Base-by-base conservation (phyloP, 306 rosid genomes). In the Lablab purpureus region DNA sequence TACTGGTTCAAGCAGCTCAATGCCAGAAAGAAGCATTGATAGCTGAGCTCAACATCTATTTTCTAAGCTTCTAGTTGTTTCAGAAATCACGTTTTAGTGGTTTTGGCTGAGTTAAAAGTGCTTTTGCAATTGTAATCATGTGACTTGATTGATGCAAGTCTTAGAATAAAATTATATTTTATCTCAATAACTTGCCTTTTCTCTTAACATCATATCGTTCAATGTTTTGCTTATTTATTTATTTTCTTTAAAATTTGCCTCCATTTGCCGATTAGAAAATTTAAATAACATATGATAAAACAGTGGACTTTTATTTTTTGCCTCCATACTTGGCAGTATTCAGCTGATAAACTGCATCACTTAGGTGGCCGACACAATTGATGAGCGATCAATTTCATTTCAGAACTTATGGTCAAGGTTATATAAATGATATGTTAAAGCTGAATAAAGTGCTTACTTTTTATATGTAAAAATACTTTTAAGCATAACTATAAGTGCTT, bases 1-100 rank as follows among this genome's bases (percentile, higher is more conserved):
- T 85, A 88, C 70, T 94, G 98, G 98, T 94, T 94, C 88, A 86
- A 88, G 83, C 86, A 88, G 30, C 79, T 92, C 8, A 85, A 87
- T 18, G 71, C 78, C 46, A 87, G 78, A 60, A 89, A 83, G 86
- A 83, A 90, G 88, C 37, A 69, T 14, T 69, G 83, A 2, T 43
- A 13, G 55, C 45, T 21, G 3, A 13, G 71, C n/a, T 49, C 4
- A 36, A 27, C 13, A 17, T 66, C 49, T 50, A 32, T 27, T 65
- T 50, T 59, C 83, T 72, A 63, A 23, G 60, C 46, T 66, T 41
- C 67, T 52, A 34, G 54, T 14, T 32, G 36, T 54, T 50, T 25
- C 10, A 56, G 47, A 43, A 60, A 40, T 74, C 49, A 15, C 71
- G 80, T 60, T 73, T 19, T 56, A 15, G 71, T 67, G 32, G 77